Percentiles rank a stretch among this genome's conserved stretches.
Evolutionary conservation across 1,139 yeast species (phyloP).

Genomic region (Magnusiomyces tetraspermus): DNA sequence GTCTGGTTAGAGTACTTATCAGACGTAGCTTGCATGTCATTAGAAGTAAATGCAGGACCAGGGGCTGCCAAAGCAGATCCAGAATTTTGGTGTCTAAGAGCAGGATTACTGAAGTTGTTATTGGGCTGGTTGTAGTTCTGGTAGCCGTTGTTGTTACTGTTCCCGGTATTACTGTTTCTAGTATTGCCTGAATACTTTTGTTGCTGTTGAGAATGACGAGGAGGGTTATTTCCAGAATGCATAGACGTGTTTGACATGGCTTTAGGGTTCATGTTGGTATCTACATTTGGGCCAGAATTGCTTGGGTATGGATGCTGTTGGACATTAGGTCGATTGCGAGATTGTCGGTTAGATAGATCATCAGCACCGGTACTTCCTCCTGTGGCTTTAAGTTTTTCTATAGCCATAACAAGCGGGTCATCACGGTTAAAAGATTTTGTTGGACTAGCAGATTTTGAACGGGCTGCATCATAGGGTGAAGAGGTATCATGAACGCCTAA

Average conservation of each 20-base stretch:
- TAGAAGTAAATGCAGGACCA: constrained; percentile 29
- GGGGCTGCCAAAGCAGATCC: constrained; percentile 24
- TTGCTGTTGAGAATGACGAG: background rate
- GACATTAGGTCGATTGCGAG: background rate
- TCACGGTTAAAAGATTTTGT: constrained; percentile 25
- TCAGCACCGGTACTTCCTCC: constrained; percentile 2
- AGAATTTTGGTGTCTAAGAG: background rate
- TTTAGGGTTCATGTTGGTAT: background rate
- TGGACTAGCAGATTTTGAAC: constrained; percentile 20
- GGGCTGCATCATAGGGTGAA: constrained; percentile 8
- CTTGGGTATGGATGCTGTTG: background rate
- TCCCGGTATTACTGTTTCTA: no score
- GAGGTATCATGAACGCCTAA: constrained; percentile 22
- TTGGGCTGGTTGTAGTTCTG: background rate
- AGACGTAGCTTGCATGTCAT: constrained; percentile 29
- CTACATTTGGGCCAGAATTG: background rate
- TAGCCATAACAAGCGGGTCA: constrained; percentile 47
- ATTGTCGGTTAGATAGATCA: background rate
- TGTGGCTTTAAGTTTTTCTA: constrained; percentile 51
- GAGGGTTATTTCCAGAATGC: background rate
- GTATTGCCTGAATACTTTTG: background rate
- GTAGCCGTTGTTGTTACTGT: constrained; percentile 11
- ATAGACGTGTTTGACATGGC: background rate
- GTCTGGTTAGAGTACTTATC: constrained; percentile 25
- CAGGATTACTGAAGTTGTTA: background rate